Evolutionary conservation across 2,329 filamentous ascomycete species (phyloP).

Genomic region (Septoria petroselini): DNA sequence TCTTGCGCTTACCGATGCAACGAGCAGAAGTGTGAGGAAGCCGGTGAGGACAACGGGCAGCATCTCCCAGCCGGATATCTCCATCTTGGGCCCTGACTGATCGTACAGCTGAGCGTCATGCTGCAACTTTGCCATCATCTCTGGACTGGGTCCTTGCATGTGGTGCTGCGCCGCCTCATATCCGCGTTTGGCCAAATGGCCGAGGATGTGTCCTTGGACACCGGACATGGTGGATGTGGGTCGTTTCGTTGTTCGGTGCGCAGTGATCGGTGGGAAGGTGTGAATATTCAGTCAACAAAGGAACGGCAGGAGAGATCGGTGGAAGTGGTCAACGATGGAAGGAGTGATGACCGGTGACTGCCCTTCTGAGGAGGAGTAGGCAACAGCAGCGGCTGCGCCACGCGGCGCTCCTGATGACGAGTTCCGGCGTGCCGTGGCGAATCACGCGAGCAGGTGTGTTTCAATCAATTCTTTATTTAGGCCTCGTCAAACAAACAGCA

Average conservation of each 20-base stretch:
- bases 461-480: background rate
- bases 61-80: constrained; percentile 31
- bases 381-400: background rate
- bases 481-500: background rate
- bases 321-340: background rate
- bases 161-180: constrained; percentile 33
- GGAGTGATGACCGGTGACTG: too few species aligned
- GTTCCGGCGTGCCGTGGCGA: background rate
- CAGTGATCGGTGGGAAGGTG: background rate
- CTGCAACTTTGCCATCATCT: constrained; percentile 28
- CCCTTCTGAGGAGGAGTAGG: background rate
- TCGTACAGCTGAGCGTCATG: constrained; percentile 34
- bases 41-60: constrained; percentile 38
- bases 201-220: constrained; percentile 32
- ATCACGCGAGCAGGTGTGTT: background rate
- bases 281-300: too few species aligned
- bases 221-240: constrained; percentile 24
- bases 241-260: background rate
- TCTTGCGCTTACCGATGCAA: constrained; percentile 41
- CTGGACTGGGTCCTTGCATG: constrained; percentile 16
- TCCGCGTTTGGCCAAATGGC: constrained; percentile 37
- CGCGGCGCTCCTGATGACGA: background rate
- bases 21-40: constrained; percentile 42
- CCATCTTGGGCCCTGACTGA: constrained; percentile 26
- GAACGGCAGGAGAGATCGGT: too few species aligned